Evolutionary conservation across 2,329 filamentous ascomycete genomes (phyloP).

Genomic region (Fusarium sp.): DNA sequence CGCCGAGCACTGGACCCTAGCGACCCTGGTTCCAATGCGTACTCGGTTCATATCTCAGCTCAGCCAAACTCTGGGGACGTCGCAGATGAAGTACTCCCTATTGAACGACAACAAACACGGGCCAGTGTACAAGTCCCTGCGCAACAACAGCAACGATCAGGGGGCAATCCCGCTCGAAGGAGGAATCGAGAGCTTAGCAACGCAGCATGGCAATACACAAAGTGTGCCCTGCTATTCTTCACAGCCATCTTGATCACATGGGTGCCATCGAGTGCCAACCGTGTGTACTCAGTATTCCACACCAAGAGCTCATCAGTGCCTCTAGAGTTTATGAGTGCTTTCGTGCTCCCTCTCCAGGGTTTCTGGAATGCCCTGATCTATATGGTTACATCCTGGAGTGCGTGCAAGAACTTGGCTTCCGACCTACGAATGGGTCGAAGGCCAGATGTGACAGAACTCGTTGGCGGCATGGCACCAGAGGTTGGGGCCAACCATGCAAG

Average conservation of each 20-base stretch:
- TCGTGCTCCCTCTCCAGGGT: constrained; percentile 84
- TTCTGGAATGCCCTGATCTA: constrained; percentile 90
- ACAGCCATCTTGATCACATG: constrained; percentile 78
- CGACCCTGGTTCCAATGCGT: constrained; percentile 46
- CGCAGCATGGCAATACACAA: constrained; percentile 77
- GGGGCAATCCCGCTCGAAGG: constrained; percentile 50
- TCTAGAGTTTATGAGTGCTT: constrained; percentile 77
- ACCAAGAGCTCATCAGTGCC: constrained; percentile 64
- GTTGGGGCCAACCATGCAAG: constrained; percentile 2
- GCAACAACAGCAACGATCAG: constrained; percentile 38
- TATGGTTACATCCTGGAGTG: constrained; percentile 74
- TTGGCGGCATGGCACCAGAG: constrained; percentile 42
- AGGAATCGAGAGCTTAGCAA: constrained; percentile 67
- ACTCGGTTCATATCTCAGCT: constrained; percentile 66
- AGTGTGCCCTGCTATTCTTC: constrained; percentile 79
- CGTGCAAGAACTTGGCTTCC: constrained; percentile 64
- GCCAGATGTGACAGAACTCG: constrained; percentile 53
- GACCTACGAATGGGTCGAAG: constrained; percentile 52
- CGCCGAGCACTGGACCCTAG: constrained; percentile 31
- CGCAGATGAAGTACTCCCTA: constrained; percentile 47
- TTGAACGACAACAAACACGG: constrained; percentile 37
- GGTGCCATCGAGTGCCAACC: constrained; percentile 82
- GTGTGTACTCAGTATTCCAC: constrained; percentile 77
- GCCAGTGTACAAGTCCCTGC: constrained; percentile 14
- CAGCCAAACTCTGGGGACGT: constrained; percentile 32